These are phyloP conservation scores for Salvia splendens DNA, from an alignment of 257 asterid genomes.

Conservation along the genomic window DNA sequence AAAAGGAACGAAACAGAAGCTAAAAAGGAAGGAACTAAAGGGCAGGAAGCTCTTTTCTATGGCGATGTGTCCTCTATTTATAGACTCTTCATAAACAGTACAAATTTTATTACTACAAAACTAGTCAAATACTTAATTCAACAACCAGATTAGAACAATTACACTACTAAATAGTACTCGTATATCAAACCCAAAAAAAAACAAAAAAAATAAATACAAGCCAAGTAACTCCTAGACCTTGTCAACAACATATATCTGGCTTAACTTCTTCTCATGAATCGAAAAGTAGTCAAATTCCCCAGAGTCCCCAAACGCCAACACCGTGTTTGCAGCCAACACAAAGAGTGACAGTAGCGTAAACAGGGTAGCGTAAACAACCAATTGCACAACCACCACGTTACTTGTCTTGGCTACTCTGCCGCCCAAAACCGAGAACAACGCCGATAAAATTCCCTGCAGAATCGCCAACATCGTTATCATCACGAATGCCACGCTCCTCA, in stretches of 20 bases:
- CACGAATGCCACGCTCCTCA: constrained; percentile 43
- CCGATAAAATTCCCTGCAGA: constrained; percentile 26
- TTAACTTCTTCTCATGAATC: constrained; percentile 36
- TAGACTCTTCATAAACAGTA: too few species aligned
- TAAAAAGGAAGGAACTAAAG: too few species aligned
- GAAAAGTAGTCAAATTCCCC: constrained; percentile 46
- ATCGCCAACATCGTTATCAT: constrained; percentile 35
- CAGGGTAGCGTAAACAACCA: constrained; percentile 43
- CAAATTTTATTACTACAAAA: too few species aligned
- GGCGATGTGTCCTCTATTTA: too few species aligned
- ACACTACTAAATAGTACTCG: too few species aligned
- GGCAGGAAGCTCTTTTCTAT: too few species aligned
- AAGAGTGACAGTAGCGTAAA: constrained; percentile 43
- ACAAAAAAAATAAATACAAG: too few species aligned
- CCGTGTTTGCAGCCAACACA: constrained; percentile 46
- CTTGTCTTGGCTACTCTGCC: background rate
- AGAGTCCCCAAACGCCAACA: constrained; percentile 29
- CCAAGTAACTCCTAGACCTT: background rate
- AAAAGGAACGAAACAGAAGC: too few species aligned
- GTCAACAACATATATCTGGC: constrained; percentile 25
- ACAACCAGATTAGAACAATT: too few species aligned
- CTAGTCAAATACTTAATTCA: too few species aligned
- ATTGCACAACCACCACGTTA: constrained; percentile 36
- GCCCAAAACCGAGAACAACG: constrained; percentile 32
- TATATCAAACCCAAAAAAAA: too few species aligned